Percentiles rank a stretch among this genome's conserved stretches.
Conservation (phyloP, 2,329 filamentous ascomycete species). For the Aspergillus pseudotamarii region DNA sequence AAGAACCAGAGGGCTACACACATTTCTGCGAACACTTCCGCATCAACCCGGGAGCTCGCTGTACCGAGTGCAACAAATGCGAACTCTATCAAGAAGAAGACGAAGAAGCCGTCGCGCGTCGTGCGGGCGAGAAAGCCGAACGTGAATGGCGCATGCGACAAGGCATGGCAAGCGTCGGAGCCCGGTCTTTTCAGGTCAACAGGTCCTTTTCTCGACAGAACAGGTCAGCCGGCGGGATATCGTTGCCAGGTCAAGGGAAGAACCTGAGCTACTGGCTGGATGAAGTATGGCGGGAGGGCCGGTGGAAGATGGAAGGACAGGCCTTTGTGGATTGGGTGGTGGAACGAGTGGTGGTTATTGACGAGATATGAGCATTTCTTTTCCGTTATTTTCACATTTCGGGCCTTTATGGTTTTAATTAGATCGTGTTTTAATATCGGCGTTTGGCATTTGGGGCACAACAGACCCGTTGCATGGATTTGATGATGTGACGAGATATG, state of each 20-base stretch:
- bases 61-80: constrained; percentile 77
- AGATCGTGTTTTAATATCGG: constrained; percentile 6
- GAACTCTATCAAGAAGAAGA: constrained; percentile 73
- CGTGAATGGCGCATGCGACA: constrained; percentile 70
- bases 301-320: constrained; percentile 47
- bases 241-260: constrained; percentile 22
- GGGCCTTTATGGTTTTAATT: not conserved
- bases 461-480: not conserved
- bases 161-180: constrained; percentile 37
- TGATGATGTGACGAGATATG: constrained; percentile 13
- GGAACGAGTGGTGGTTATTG: constrained; percentile 43
- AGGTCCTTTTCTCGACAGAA: constrained; percentile 26
- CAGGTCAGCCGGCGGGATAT: not conserved
- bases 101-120: constrained; percentile 69
- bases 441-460: not conserved
- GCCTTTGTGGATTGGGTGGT: constrained; percentile 43
- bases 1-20: constrained; percentile 72
- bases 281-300: constrained; percentile 43
- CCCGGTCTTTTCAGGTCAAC: constrained; percentile 30
- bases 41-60: constrained; percentile 73
- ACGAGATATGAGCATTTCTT: constrained; percentile 26
- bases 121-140: constrained; percentile 73
- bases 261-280: constrained; percentile 38
- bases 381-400: not conserved
- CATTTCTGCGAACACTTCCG: constrained; percentile 98